These are phyloP conservation scores for Microdochium nivale DNA, from an alignment of 2,329 filamentous ascomycete species.

Conservation along the genomic window DNA sequence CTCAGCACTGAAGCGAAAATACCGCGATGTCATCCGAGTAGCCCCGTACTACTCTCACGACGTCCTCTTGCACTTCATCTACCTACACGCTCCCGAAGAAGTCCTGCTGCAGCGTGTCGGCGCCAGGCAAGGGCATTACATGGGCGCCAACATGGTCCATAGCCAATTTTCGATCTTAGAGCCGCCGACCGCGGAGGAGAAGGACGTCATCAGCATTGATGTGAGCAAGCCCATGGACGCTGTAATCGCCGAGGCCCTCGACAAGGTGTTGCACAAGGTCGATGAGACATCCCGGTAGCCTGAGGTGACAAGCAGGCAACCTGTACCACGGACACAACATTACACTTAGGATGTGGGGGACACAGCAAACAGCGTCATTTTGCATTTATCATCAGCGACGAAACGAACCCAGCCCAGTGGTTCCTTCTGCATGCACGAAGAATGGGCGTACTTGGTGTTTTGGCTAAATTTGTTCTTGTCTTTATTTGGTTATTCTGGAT, in stretches of 20 bases:
- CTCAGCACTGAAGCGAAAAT: slow-evolving; percentile 93
- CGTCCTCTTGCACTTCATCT: slow-evolving; percentile 86
- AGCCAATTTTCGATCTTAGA: slow-evolving; percentile 89
- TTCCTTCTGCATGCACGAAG: neutral
- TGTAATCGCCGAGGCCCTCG: slow-evolving; percentile 52
- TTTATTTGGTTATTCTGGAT: neutral
- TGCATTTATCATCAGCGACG: neutral
- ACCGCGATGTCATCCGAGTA: slow-evolving; percentile 83
- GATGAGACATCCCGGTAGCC: slow-evolving; percentile 24
- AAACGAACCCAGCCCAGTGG: neutral
- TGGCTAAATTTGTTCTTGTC: neutral
- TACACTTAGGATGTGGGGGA: neutral
- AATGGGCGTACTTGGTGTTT: neutral
- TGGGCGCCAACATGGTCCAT: slow-evolving; percentile 92
- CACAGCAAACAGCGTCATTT: neutral
- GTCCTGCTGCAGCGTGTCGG: slow-evolving; percentile 69
- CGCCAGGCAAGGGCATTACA: slow-evolving; percentile 76
- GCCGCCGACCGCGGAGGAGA: slow-evolving; percentile 62
- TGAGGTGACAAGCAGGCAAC: too few relatives aligned
- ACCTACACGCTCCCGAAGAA: slow-evolving; percentile 70
- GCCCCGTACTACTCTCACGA: slow-evolving; percentile 66
- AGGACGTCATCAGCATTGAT: slow-evolving; percentile 64
- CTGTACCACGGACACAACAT: too few relatives aligned
- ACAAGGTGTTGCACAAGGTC: slow-evolving; percentile 47
- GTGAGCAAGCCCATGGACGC: slow-evolving; percentile 49